Evolutionary conservation across 2,329 filamentous ascomycete species (phyloP).

Genomic region (Ascochyta pisi): DNA sequence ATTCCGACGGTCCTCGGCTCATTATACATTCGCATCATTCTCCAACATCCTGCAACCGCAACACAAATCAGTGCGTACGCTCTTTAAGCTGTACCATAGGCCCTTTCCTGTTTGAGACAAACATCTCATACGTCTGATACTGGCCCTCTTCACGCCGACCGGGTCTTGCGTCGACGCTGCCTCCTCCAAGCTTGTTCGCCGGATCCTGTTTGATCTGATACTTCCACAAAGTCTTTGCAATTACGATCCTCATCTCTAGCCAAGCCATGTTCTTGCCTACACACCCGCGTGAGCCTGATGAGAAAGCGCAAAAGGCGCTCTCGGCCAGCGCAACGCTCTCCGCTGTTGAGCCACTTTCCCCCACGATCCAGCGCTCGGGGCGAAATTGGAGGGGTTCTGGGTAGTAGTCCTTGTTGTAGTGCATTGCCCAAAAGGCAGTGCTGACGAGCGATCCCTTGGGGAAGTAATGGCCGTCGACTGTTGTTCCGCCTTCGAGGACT

Average conservation of each 20-base stretch:
- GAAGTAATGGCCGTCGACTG: constrained; percentile 21
- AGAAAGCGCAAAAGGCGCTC: constrained; percentile 30
- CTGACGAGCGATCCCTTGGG: constrained; percentile 29
- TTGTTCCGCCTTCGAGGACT: constrained; percentile 26
- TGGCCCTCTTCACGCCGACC: constrained; percentile 30
- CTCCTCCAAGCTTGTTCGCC: constrained; percentile 32
- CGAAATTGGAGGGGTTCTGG: constrained; percentile 23
- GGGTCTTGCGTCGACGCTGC: constrained; percentile 19
- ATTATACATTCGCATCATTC: too few relatives aligned
- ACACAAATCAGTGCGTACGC: constrained; percentile 18
- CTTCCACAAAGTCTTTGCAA: constrained; percentile 43
- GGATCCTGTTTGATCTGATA: constrained; percentile 32
- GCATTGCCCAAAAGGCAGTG: constrained; percentile 25
- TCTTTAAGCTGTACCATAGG: constrained; percentile 39
- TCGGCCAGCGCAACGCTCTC: constrained; percentile 24
- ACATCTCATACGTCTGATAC: constrained; percentile 38
- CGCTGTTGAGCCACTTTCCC: constrained; percentile 12
- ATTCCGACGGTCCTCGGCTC: too few relatives aligned
- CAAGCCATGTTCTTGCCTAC: constrained; percentile 39
- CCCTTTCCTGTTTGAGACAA: constrained; percentile 42
- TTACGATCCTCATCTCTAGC: constrained; percentile 32
- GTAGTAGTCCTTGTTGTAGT: constrained; percentile 27
- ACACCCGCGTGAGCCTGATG: constrained; percentile 33
- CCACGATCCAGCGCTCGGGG: constrained; percentile 31
- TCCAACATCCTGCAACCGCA: too few relatives aligned